phyloP scores from a whole-genome alignment of 495 filamentous ascomycete genomes.

The Podospora fimiseda region DNA sequence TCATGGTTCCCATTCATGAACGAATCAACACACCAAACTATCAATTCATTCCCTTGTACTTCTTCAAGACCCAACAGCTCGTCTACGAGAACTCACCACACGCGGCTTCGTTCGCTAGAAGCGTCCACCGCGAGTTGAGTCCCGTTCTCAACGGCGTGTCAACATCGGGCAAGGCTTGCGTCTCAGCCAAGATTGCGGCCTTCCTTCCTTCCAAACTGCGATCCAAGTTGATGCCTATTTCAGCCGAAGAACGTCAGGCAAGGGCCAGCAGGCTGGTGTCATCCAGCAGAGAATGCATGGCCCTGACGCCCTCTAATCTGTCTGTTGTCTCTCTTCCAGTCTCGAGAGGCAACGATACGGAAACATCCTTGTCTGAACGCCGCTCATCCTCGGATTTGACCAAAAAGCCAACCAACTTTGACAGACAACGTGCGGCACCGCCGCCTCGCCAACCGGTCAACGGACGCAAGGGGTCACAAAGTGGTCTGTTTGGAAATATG shows the following conservation, averaged over 20 bases:
- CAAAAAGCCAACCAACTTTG: neutral
- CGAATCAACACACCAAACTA: slow-evolving; percentile 27
- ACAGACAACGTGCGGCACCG: neutral
- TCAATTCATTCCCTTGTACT: slow-evolving; percentile 41
- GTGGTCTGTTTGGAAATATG: neutral
- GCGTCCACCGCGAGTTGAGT: slow-evolving; percentile 40
- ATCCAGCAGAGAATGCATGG: slow-evolving; percentile 14
- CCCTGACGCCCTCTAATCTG: slow-evolving; percentile 7
- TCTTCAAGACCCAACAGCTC: slow-evolving; percentile 46
- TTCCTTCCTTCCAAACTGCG: neutral
- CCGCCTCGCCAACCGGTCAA: neutral
- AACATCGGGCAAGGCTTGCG: no score
- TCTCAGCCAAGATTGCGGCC: no score
- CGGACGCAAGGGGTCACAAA: neutral
- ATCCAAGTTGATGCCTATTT: neutral
- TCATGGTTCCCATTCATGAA: slow-evolving; percentile 41
- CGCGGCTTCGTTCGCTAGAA: slow-evolving; percentile 36
- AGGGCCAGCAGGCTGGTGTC: slow-evolving; percentile 5
- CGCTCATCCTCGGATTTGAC: neutral
- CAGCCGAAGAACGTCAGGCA: neutral
- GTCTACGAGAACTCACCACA: slow-evolving; percentile 39
- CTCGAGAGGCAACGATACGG: slow-evolving; percentile 2
- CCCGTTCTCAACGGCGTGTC: slow-evolving; percentile 35
- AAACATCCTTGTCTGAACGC: neutral
- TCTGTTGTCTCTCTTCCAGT: slow-evolving; percentile 11